A percentile compares a stretch with the other conserved stretches of the same genome.
Conservation (phyloP, 2,329 filamentous ascomycete species). For the Diaporthe batatas region DNA sequence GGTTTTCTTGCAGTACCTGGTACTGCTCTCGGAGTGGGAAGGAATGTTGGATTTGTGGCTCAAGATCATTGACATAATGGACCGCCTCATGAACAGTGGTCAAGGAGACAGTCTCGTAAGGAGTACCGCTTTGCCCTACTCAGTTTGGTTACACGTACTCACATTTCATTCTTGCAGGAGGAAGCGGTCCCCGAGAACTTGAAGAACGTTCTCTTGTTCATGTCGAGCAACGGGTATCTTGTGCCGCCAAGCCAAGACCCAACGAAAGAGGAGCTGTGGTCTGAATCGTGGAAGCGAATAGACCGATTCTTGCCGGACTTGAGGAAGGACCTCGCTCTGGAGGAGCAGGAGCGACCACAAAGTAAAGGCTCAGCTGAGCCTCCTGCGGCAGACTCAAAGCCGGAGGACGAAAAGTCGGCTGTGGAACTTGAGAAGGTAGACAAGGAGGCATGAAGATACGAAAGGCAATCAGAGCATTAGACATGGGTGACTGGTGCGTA, state of each 20-base stretch:
- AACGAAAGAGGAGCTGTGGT: conserved; percentile 69
- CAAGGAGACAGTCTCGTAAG: conserved; percentile 89
- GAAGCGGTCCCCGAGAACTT: conserved; percentile 95
- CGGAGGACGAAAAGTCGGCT: conserved; percentile 22
- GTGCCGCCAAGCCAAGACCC: conserved; percentile 74
- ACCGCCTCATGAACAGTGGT: conserved; percentile 94
- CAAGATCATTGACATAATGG: conserved; percentile 92
- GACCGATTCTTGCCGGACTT: conserved; percentile 75
- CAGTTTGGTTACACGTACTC: conserved; percentile 32
- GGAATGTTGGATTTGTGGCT: conserved; percentile 94
- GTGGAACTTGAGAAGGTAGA: background rate
- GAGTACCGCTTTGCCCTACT: conserved; percentile 44
- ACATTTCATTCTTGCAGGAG: conserved; percentile 67
- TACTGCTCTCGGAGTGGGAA: conserved; percentile 85
- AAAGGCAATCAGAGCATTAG: conserved; percentile 18
- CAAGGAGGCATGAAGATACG: conserved; percentile 27
- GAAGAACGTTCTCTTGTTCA: conserved; percentile 96
- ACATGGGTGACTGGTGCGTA: conserved; percentile 20
- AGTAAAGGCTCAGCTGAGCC: conserved; percentile 20
- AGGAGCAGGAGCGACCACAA: conserved; percentile 52
- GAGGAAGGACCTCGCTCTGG: conserved; percentile 67
- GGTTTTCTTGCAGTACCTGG: conserved; percentile 94
- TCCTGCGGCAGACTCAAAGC: conserved; percentile 31
- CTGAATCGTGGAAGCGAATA: conserved; percentile 75
- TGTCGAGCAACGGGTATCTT: conserved; percentile 90